Conservation (phyloP, 768 basidiomycete genomes). For the Baorangia bicolor region DNA sequence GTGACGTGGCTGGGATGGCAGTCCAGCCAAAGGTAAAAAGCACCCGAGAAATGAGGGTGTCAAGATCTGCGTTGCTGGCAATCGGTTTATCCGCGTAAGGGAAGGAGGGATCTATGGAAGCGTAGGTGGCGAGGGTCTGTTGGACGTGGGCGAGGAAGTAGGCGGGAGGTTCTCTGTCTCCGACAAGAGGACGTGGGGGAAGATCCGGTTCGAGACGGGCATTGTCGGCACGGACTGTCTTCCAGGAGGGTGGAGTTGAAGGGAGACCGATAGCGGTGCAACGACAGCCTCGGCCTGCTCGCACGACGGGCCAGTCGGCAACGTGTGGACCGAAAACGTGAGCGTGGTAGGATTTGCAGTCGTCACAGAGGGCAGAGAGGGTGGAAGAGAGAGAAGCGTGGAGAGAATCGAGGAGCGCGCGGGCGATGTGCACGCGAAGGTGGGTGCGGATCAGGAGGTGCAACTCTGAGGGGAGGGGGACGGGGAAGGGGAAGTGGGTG, state of each 20-base stretch:
- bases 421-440: conserved; percentile 44
- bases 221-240: conserved; percentile 2
- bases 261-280: conserved; percentile 35
- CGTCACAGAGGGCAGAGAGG: conserved; percentile 40
- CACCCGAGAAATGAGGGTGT: conserved; percentile 42
- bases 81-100: conserved; percentile 25
- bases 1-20: conserved; percentile 9
- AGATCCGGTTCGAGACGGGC: conserved; percentile 17
- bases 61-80: conserved; percentile 35
- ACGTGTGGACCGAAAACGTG: conserved; percentile 54
- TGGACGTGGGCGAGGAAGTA: conserved; percentile 37
- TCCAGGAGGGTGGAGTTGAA: conserved; percentile 6
- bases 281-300: conserved; percentile 43
- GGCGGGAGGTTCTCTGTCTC: conserved; percentile 31
- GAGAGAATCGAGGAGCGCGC: conserved; percentile 42
- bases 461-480: conserved; percentile 49
- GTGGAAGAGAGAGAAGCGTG: conserved; percentile 36
- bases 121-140: conserved; percentile 47
- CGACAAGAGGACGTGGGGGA: conserved; percentile 33
- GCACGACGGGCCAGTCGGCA: conserved; percentile 54
- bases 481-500: conserved; percentile 20
- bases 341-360: conserved; percentile 50
- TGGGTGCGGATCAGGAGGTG: conserved; percentile 50
- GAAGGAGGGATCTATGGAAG: conserved; percentile 39
- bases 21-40: conserved; percentile 46